phyloP scores from a whole-genome alignment of 768 basidiomycete species.

The Cystobasidium ongulense region DNA sequence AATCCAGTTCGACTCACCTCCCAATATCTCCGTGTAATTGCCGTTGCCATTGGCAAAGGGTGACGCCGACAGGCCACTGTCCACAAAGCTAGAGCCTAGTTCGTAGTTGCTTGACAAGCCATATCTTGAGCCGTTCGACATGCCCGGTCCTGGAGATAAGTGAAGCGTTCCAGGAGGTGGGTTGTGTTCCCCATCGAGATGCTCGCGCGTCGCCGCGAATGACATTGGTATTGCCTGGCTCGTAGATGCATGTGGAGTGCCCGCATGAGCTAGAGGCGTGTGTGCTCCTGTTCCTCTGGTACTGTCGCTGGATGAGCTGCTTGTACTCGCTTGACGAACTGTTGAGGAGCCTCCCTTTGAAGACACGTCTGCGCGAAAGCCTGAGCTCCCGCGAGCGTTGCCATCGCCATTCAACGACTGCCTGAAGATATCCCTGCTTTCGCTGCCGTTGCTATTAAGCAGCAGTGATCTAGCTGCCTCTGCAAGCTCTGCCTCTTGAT shows the following conservation, averaged over 20 bases:
- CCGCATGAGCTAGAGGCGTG: neutral
- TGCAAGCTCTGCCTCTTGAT: conserved; percentile 11
- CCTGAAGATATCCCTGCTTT: neutral
- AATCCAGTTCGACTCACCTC: neutral
- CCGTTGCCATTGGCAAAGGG: conserved; percentile 6
- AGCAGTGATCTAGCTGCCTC: neutral
- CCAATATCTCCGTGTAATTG: conserved; percentile 5
- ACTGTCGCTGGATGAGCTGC: neutral
- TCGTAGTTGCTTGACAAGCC: neutral
- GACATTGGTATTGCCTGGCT: neutral
- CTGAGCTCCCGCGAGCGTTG: neutral
- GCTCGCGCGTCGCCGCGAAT: neutral
- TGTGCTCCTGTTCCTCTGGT: conserved; percentile 1
- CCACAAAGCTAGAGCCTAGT: neutral
- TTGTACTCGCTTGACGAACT: neutral
- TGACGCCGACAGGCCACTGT: neutral
- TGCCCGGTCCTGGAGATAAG: neutral
- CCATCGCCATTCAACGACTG: neutral
- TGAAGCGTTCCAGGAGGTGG: neutral
- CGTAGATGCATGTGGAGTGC: neutral
- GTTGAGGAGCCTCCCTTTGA: neutral
- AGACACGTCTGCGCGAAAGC: too few species aligned
- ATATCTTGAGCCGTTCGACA: neutral
- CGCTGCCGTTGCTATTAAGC: neutral
- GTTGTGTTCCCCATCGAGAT: neutral